Evolutionary conservation across 2,329 filamentous ascomycete genomes (phyloP), one percentile per base, ranked within the genome.

Genomic region (Pseudophaeomoniella oleicola): DNA sequence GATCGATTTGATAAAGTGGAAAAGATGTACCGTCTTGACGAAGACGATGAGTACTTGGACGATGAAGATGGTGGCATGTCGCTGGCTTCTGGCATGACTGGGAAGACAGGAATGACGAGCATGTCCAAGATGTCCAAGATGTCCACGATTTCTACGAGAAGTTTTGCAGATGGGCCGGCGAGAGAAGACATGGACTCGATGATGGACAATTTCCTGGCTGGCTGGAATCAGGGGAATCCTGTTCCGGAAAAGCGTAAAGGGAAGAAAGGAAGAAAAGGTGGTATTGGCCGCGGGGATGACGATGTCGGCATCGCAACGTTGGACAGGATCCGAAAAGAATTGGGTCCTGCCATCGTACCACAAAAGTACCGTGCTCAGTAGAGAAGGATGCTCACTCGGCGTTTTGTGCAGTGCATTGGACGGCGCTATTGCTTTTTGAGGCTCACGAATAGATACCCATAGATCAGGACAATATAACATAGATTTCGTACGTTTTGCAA

Each of bases 1-100:
- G 81, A 81, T 33, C 75, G 90, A 16, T 98, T 96, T 55, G 90
- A 98, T 55, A 83, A 74, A 57, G 74, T 96, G 14, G 85, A 94
- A 57, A 81, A 88, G 55, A 69, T 80, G 42, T 94, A 85, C 50
- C 66, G 72, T n/a, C 59, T 73, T 31, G 71, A 75, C 38, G 70
- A 71, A 42, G 68, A 70, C 44, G 64, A 64, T 15, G 64, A 62
- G 37, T 57, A 64, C 34, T 64, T 69, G 37, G 57, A 49, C 27
- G 57, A 68, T 59, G 0, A 63, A 64, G 35, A 62, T 64, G 43
- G 64, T 44, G 52, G 63, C 43, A 67, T 70, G 59, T 71, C 68
- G 35, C 62, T 63, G 43, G 53, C 54, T 30, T 63, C 62, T 33
- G 55, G 61, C 27, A 59, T 55, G 58, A 62, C 39, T 41, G 55